phyloP scores from a whole-genome alignment of 352 stramenopile species.

The Phytophthora pisi region DNA sequence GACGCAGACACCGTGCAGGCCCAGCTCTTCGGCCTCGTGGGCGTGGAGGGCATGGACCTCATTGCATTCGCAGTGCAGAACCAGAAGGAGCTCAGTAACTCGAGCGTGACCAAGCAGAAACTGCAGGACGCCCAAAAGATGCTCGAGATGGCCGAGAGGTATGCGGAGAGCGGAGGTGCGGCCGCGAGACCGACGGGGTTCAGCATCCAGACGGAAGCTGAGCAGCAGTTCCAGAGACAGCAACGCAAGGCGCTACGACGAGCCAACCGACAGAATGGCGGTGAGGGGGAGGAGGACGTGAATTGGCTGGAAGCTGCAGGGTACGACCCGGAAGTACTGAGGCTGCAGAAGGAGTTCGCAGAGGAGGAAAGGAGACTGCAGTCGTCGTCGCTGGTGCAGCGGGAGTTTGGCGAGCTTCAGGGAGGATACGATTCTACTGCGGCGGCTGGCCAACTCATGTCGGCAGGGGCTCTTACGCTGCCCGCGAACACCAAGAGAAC shows the following conservation, averaged over 20 bases:
- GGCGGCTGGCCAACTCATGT: conserved; percentile 66
- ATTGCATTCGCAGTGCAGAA: conserved; percentile 81
- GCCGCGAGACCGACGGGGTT: conserved; percentile 45
- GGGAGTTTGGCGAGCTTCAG: conserved; percentile 72
- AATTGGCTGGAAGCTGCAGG: conserved; percentile 81
- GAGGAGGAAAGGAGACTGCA: conserved; percentile 64
- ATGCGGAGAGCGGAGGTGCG: conserved; percentile 6
- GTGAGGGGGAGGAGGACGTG: conserved; percentile 44
- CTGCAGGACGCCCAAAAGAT: conserved; percentile 53
- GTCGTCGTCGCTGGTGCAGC: conserved; percentile 75
- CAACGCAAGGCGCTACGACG: conserved; percentile 63
- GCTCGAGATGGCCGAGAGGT: conserved; percentile 42
- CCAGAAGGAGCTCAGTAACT: conserved; percentile 32
- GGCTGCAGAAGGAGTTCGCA: conserved; percentile 73
- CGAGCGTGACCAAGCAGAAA: conserved; percentile 40
- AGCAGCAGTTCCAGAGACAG: conserved; percentile 60
- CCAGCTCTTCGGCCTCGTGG: conserved; percentile 84
- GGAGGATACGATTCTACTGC: conserved; percentile 74
- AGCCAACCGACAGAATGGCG: conserved; percentile 42
- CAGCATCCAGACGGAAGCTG: conserved; percentile 68
- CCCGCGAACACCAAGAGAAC: conserved; percentile 72
- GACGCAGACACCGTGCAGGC: conserved; percentile 69
- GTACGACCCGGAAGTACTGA: conserved; percentile 81
- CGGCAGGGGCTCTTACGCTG: conserved; percentile 58
- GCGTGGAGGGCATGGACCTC: conserved; percentile 86